phyloP scores from a whole-genome alignment of 2,329 filamentous ascomycete species.

The Ophiosphaerella korrae region DNA sequence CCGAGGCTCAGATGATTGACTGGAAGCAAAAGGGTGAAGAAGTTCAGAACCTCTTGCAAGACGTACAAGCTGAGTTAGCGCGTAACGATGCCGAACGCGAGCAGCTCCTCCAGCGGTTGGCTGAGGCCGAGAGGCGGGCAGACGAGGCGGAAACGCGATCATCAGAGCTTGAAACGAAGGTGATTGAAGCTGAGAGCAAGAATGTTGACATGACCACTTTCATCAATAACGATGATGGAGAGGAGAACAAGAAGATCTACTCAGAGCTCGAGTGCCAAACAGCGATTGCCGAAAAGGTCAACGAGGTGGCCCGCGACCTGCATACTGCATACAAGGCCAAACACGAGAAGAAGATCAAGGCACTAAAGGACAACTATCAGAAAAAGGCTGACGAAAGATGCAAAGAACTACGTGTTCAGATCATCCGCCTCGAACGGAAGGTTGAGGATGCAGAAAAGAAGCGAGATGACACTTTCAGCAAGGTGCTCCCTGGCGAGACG shows the following conservation, averaged over 20 bases:
- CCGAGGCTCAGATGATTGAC: conserved; percentile 74
- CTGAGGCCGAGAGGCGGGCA: conserved; percentile 73
- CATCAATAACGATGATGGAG: conserved; percentile 43
- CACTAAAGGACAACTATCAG: conserved; percentile 82
- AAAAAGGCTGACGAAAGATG: conserved; percentile 87
- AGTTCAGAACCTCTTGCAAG: conserved; percentile 79
- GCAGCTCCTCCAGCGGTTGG: conserved; percentile 73
- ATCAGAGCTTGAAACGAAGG: conserved; percentile 65
- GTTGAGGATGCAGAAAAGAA: conserved; percentile 74
- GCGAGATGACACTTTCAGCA: conserved; percentile 69
- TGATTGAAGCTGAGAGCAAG: conserved; percentile 64
- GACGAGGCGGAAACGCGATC: conserved; percentile 78
- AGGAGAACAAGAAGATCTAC: conserved; percentile 42
- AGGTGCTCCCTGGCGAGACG: conserved; percentile 45
- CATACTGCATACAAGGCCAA: conserved; percentile 95
- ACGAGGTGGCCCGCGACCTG: conserved; percentile 73
- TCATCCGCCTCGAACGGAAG: conserved; percentile 72
- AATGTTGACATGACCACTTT: conserved; percentile 72
- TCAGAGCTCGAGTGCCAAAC: conserved; percentile 54
- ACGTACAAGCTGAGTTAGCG: conserved; percentile 81
- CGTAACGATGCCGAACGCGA: conserved; percentile 80
- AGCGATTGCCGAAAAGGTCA: conserved; percentile 90
- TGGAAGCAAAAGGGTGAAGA: conserved; percentile 87
- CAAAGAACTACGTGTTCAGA: conserved; percentile 73
- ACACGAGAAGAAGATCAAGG: conserved; percentile 93